phyloP scores from a whole-genome alignment of 306 rosid species.

The Herpetospermum pedunculosum region DNA sequence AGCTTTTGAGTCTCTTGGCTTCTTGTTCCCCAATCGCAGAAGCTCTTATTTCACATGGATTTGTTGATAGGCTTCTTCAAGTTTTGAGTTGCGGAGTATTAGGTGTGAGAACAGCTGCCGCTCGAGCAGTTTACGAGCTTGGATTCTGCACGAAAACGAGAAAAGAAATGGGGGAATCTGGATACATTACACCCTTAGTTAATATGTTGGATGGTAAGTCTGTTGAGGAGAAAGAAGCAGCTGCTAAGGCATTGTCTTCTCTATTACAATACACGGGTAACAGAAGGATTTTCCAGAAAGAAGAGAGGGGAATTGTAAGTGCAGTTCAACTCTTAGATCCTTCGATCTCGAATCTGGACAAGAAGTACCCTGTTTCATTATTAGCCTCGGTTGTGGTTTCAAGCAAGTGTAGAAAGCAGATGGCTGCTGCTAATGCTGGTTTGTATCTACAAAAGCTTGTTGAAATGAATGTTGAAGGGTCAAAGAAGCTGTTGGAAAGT shows the following conservation, averaged over 20 bases:
- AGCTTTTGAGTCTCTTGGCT: constrained; percentile 52
- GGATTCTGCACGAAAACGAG: constrained; percentile 45
- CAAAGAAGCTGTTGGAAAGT: constrained; percentile 69
- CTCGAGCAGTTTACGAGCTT: constrained; percentile 49
- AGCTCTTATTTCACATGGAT: constrained; percentile 48
- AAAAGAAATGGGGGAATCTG: constrained; percentile 79
- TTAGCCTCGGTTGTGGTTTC: constrained; percentile 49
- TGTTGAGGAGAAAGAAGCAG: constrained; percentile 67
- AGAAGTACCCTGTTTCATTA: constrained; percentile 66
- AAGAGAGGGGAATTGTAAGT: constrained; percentile 50
- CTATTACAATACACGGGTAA: constrained; percentile 35
- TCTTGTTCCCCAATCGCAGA: constrained; percentile 34
- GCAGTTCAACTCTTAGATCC: constrained; percentile 73
- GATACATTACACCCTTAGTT: constrained; percentile 42
- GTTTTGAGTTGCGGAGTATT: constrained; percentile 55
- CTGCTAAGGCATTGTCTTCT: constrained; percentile 59
- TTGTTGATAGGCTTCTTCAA: constrained; percentile 33
- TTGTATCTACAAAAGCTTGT: constrained; percentile 55
- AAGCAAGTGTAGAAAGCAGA: constrained; percentile 62
- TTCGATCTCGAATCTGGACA: constrained; percentile 48
- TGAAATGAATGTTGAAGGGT: constrained; percentile 61
- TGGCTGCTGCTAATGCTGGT: constrained; percentile 70
- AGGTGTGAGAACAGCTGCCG: constrained; percentile 60
- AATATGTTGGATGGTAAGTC: constrained; percentile 91
- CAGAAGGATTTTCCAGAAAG: constrained; percentile 48